Conservation (phyloP, 2,329 filamentous ascomycete genomes). For the Nothopassalora personata region DNA sequence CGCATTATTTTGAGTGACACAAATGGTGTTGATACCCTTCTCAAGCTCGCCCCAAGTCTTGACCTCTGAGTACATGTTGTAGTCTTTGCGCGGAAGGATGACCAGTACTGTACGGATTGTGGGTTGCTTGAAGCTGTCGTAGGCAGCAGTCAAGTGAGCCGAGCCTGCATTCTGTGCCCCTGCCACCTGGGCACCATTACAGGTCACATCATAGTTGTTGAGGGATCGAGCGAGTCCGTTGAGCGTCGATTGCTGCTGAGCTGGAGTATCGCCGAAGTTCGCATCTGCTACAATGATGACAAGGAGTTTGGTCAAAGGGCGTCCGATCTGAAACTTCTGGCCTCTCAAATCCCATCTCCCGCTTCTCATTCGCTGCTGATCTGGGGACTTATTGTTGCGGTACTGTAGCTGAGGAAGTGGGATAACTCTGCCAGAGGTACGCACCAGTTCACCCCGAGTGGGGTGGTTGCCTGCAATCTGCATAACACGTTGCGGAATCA, state of each 20-base stretch:
- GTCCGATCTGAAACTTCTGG: background rate
- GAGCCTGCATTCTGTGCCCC: too few relatives aligned
- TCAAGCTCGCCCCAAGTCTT: conserved; percentile 5
- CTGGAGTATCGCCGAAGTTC: too few relatives aligned
- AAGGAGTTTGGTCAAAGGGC: background rate
- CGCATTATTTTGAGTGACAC: background rate
- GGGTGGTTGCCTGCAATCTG: background rate
- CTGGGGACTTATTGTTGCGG: too few relatives aligned
- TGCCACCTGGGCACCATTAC: too few relatives aligned
- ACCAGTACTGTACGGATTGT: background rate
- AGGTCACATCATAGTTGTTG: too few relatives aligned
- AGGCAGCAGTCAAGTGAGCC: background rate
- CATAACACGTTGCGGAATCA: background rate
- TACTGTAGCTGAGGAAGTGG: too few relatives aligned
- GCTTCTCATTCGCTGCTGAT: background rate
- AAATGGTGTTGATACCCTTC: conserved; percentile 4
- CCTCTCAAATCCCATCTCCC: conserved; percentile 1
- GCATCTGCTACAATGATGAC: too few relatives aligned
- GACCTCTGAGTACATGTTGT: background rate
- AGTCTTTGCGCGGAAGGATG: background rate
- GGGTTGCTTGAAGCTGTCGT: background rate
- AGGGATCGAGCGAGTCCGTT: too few relatives aligned
- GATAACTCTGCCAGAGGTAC: background rate
- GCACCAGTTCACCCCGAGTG: too few relatives aligned
- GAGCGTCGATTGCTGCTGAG: too few relatives aligned